Evolutionary conservation across 169 alveolate species (phyloP).

Genomic region (Plasmodium reichenowi): DNA sequence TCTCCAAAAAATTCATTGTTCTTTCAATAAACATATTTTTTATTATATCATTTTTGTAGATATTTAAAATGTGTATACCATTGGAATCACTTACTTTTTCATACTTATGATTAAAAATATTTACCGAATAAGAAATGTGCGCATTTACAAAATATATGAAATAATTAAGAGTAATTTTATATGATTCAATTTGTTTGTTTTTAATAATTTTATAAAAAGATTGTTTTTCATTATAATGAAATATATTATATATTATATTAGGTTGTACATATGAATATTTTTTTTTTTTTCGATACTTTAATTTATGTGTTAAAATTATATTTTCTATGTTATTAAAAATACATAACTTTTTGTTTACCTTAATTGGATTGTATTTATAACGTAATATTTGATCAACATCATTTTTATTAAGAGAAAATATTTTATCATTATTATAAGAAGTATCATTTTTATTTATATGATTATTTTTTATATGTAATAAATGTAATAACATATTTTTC

Average conservation of each 20-base stretch:
- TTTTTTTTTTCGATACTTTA: conserved; percentile 5
- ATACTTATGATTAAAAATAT: conserved; percentile 33
- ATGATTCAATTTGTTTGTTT: neutral
- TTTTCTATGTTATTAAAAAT: conserved; percentile 21
- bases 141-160: conserved; percentile 63
- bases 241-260: conserved; percentile 23
- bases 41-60: conserved; percentile 34
- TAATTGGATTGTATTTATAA: conserved; percentile 10
- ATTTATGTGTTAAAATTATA: neutral
- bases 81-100: conserved; percentile 23
- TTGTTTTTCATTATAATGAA: conserved; percentile 3
- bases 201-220: conserved; percentile 13
- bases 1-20: conserved; percentile 50
- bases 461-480: too few relatives aligned
- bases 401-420: neutral
- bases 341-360: conserved; percentile 36
- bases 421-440: too few relatives aligned
- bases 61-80: conserved; percentile 26
- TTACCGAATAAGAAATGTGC: conserved; percentile 33
- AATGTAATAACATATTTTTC: neutral
- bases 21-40: conserved; percentile 51
- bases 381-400: conserved; percentile 3
- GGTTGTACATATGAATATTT: conserved; percentile 3
- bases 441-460: too few relatives aligned
- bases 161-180: conserved; percentile 36